A percentile compares a stretch with the other conserved stretches of the same genome.
phyloP scores from a whole-genome alignment of 1,139 yeast species.

The Candida smagusa region DNA sequence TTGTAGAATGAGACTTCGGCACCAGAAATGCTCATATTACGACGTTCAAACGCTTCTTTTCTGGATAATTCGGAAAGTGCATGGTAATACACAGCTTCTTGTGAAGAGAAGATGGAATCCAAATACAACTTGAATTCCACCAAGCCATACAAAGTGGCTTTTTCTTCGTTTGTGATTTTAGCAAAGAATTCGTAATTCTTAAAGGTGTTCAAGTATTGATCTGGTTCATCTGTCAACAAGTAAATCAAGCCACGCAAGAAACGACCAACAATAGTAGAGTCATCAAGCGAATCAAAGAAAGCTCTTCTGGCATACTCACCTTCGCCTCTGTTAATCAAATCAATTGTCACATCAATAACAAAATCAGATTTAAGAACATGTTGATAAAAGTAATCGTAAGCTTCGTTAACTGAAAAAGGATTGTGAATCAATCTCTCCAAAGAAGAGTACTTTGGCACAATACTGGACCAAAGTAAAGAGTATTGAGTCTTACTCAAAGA shows the following conservation, averaged over 20 bases:
- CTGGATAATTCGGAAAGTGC: slow-evolving; percentile 30
- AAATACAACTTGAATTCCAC: slow-evolving; percentile 13
- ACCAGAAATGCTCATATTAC: background rate
- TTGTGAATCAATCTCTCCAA: slow-evolving; percentile 20
- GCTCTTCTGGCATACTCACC: slow-evolving; percentile 15
- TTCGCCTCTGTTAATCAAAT: slow-evolving; percentile 29
- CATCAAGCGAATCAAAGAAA: slow-evolving; percentile 21
- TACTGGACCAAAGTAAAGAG: slow-evolving; percentile 28
- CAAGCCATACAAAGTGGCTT: slow-evolving; percentile 7
- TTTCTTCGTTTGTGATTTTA: background rate
- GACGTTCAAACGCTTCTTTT: slow-evolving; percentile 13
- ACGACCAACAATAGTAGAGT: slow-evolving; percentile 17
- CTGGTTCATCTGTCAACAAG: slow-evolving; percentile 28
- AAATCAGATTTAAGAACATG: slow-evolving; percentile 18
- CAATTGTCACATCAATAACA: slow-evolving; percentile 29
- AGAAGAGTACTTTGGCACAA: slow-evolving; percentile 18
- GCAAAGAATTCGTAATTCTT: slow-evolving; percentile 15
- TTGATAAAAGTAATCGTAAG: slow-evolving; percentile 26
- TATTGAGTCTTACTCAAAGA: slow-evolving; percentile 17
- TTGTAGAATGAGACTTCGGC: slow-evolving; percentile 14
- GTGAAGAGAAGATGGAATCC: slow-evolving; percentile 17
- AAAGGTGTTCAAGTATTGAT: slow-evolving; percentile 22
- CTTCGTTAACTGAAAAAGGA: slow-evolving; percentile 19
- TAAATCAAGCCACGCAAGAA: slow-evolving; percentile 36
- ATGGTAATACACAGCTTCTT: slow-evolving; percentile 34